A percentile compares a stretch with the other conserved stretches of the same genome.
phyloP scores from a whole-genome alignment of 768 basidiomycete species.

The Mycena vulgaris region DNA sequence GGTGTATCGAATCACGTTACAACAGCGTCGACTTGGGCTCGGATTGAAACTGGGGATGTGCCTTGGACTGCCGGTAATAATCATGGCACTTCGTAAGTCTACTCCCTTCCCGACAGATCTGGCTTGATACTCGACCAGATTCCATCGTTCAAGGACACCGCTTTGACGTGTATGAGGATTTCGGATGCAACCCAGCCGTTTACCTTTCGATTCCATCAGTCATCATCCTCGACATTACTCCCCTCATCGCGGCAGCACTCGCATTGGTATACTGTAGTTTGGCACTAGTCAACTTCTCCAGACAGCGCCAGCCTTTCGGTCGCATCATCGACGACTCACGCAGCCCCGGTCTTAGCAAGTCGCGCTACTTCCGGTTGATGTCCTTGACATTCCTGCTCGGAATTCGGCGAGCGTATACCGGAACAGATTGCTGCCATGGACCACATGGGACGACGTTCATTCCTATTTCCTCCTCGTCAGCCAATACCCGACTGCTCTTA shows the following conservation, averaged over 20 bases:
- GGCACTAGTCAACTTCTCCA: slow-evolving; percentile 9
- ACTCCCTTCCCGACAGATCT: background rate
- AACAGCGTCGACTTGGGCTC: slow-evolving; percentile 46
- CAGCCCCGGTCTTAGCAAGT: background rate
- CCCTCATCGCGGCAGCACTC: background rate
- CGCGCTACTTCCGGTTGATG: slow-evolving; percentile 1
- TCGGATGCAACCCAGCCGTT: slow-evolving; percentile 21
- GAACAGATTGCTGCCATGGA: slow-evolving; percentile 12
- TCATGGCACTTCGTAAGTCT: slow-evolving; percentile 24
- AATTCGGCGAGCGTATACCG: background rate
- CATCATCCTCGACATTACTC: slow-evolving; percentile 8
- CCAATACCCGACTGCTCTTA: background rate
- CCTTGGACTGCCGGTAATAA: slow-evolving; percentile 4
- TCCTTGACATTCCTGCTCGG: slow-evolving; percentile 1
- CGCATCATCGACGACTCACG: background rate
- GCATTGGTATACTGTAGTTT: background rate
- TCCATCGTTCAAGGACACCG: slow-evolving; percentile 22
- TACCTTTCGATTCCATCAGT: slow-evolving; percentile 7
- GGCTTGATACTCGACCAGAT: background rate
- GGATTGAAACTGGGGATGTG: slow-evolving; percentile 45
- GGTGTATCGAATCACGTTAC: slow-evolving; percentile 50
- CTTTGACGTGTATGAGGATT: slow-evolving; percentile 14
- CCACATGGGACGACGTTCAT: slow-evolving; percentile 20
- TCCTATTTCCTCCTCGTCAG: slow-evolving; percentile 10
- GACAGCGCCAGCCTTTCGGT: background rate